Conservation (phyloP, 257 asterid species). For the Ligustrum vulgare region DNA sequence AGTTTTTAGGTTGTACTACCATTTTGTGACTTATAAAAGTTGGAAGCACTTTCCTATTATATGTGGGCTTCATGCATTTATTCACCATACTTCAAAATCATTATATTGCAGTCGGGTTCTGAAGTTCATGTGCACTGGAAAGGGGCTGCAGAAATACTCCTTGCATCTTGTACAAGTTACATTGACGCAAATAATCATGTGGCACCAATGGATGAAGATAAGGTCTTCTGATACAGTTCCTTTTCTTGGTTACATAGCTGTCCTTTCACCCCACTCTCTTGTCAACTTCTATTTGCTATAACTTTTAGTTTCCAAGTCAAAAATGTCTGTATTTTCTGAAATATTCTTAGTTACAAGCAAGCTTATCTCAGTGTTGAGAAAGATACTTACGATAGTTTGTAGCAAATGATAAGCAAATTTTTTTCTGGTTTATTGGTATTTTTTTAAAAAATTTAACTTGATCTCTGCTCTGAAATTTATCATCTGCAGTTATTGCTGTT, state of each 20-base stretch:
- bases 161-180: conserved; percentile 67
- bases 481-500: conserved; percentile 48
- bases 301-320: background rate
- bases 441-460: background rate
- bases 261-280: conserved; percentile 2
- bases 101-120: conserved; percentile 54
- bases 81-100: conserved; percentile 8
- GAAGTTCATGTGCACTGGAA: conserved; percentile 84
- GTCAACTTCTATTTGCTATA: background rate
- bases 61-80: background rate
- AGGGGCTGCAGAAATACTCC: conserved; percentile 94
- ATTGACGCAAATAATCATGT: conserved; percentile 62
- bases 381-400: background rate
- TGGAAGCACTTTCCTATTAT: background rate
- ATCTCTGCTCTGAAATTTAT: conserved; percentile 19
- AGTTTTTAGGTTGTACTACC: background rate
- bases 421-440: conserved; percentile 11
- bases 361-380: conserved; percentile 6
- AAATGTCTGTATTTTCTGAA: background rate
- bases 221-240: conserved; percentile 44
- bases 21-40: background rate
- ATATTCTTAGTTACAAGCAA: too few species aligned
- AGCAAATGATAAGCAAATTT: background rate
- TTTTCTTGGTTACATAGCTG: background rate
- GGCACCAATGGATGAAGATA: conserved; percentile 59